phyloP scores from a whole-genome alignment of 306 rosid species.

The Citrullus amarus region DNA sequence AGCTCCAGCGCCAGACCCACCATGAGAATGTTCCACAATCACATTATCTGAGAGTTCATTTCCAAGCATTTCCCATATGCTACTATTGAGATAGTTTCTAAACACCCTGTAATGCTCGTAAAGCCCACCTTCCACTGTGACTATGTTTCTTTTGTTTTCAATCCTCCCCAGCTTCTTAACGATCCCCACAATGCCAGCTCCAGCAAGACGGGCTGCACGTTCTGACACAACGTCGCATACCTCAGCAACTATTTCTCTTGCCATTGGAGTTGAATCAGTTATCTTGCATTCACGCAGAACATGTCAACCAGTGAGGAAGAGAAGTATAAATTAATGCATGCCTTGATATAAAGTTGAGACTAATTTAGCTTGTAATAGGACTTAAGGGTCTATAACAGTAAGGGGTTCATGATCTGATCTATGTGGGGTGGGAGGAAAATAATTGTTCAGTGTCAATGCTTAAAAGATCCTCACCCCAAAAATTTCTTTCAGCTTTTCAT shows the following conservation, averaged over 20 bases:
- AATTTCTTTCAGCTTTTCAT: conserved; percentile 43
- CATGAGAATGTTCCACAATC: conserved; percentile 49
- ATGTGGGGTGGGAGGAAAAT: not conserved
- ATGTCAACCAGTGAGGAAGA: not conserved
- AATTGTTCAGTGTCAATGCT: not conserved
- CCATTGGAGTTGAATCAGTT: conserved; percentile 19
- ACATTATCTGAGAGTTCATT: conserved; percentile 49
- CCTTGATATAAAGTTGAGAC: not conserved
- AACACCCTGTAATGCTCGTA: conserved; percentile 56
- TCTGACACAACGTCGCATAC: conserved; percentile 64
- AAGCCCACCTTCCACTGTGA: conserved; percentile 55
- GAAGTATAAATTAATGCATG: not conserved
- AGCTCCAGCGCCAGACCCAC: conserved; percentile 60
- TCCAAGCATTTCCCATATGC: conserved; percentile 77
- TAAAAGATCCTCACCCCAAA: conserved; percentile 34
- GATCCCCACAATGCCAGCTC: conserved; percentile 63
- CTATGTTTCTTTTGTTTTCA: conserved; percentile 37
- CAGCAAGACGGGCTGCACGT: conserved; percentile 48
- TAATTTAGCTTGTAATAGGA: not conserved
- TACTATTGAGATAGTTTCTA: conserved; percentile 55
- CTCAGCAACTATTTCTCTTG: conserved; percentile 50
- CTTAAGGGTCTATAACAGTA: not conserved
- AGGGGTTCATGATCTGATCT: not conserved
- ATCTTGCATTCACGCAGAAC: conserved; percentile 20
- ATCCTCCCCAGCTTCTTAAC: conserved; percentile 49